phyloP scores from a whole-genome alignment of 352 stramenopile genomes.

The Detonula confervacea region DNA sequence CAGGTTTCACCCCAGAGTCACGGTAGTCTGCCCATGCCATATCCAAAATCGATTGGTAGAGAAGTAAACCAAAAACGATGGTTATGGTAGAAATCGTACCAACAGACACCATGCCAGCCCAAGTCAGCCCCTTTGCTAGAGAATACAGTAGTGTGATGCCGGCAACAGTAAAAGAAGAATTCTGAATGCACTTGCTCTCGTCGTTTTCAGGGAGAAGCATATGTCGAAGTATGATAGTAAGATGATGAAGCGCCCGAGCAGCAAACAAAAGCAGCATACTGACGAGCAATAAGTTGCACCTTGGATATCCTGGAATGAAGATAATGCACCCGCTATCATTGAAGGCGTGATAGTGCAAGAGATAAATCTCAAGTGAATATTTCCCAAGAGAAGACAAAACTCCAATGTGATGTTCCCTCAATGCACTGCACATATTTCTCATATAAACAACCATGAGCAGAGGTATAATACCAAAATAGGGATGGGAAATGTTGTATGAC shows the following conservation, averaged over 20 bases:
- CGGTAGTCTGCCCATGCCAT: conserved; percentile 44
- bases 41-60: conserved; percentile 52
- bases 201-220: conserved; percentile 55
- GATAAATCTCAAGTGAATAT: conserved; percentile 88
- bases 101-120: conserved; percentile 22
- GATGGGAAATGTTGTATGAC: conserved; percentile 81
- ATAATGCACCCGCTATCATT: conserved; percentile 78
- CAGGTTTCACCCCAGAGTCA: conserved; percentile 2
- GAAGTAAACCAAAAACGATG: conserved; percentile 40
- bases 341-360: conserved; percentile 88
- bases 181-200: conserved; percentile 21
- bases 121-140: conserved; percentile 20
- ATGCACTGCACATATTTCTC: conserved; percentile 75
- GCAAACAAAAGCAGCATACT: conserved; percentile 74
- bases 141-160: conserved; percentile 21
- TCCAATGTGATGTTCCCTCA: conserved; percentile 64
- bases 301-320: conserved; percentile 63
- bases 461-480: conserved; percentile 86
- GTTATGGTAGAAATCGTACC: conserved; percentile 31
- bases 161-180: conserved; percentile 8
- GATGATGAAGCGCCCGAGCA: conserved; percentile 22
- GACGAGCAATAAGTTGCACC: conserved; percentile 82
- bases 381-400: conserved; percentile 84
- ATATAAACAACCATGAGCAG: conserved; percentile 85
- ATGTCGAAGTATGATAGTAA: conserved; percentile 38